Evolutionary conservation across 2,329 filamentous ascomycete species (phyloP), one percentile per base, ranked within the genome.

Genomic region (Colletotrichum sojae): DNA sequence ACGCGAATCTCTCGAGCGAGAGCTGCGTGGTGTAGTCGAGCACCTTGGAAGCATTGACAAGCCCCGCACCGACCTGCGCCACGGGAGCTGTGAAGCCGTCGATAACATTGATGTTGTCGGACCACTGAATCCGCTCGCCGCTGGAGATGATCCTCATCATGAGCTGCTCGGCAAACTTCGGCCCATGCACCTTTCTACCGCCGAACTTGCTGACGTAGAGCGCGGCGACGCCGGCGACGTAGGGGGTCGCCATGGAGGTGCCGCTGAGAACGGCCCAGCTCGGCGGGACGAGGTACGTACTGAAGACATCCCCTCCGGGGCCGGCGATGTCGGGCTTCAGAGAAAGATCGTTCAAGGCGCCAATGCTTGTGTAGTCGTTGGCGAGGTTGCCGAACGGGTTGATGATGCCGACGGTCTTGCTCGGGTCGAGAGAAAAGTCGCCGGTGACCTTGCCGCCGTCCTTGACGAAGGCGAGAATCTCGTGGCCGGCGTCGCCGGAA

Each of bases 231-330:
- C 81, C 83, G 12, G 83, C 81, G 2, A 83, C 75, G 48, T 82
- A 82, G 9, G 83, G 83, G 15, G 78, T 78, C 4, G 83, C 81
- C 84, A 86, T 85, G 1, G 82, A 83, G 1, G 84, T 86, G 43
- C 84, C 84, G 52, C 78, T 82, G 15, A 83, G 73, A 6, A 83
- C 76, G 63, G 27, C 71, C 66, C 57, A 60, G 5, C 46, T 51
- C 15, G 57, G 57, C 10, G 31, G 31, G 5, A 25, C 22, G 1
- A 70, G 72, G 65, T 78, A 84, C 2, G 82, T 83, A 15, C 80
- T 81, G 40, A 83, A 75, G 52, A 84, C 84, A 22, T 79, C 75
- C 20, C 80, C 79, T 52, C 82, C 80, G 2, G 81, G 80, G 0
- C 79, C 75, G 16, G 78, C 77, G 55, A 83, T 69, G 54, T 83